These are phyloP conservation scores for Mortierella sp. DNA, from an alignment of 371 early-diverging fungal species.

Conservation along the genomic window DNA sequence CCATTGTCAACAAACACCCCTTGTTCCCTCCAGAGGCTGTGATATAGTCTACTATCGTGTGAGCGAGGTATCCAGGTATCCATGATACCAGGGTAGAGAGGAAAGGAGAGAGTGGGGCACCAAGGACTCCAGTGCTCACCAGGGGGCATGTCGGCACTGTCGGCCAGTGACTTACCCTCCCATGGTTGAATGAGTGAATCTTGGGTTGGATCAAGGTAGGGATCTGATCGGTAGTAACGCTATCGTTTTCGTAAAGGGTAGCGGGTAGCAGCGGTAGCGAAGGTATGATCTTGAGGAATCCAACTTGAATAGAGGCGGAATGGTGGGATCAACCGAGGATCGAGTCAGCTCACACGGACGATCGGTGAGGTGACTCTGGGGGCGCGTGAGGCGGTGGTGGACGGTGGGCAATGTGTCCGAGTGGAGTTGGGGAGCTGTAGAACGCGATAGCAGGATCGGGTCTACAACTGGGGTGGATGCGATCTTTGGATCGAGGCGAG, in stretches of 20 bases:
- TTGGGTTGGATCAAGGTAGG: constrained; percentile 29
- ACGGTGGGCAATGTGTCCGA: background rate
- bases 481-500: background rate
- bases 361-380: constrained; percentile 32
- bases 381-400: background rate
- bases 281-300: constrained; percentile 53
- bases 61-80: too few relatives aligned
- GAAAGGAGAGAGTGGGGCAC: too few relatives aligned
- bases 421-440: background rate
- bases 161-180: constrained; percentile 48
- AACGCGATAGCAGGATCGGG: too few relatives aligned
- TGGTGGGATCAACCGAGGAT: constrained; percentile 1
- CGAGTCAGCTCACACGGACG: constrained; percentile 29
- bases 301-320: constrained; percentile 28
- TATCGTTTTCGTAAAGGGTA: constrained; percentile 53
- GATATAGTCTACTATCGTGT: too few relatives aligned
- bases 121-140: too few relatives aligned
- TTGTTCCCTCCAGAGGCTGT: constrained; percentile 20
- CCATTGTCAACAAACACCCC: constrained; percentile 46
- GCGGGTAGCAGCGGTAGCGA: constrained; percentile 50
- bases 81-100: background rate
- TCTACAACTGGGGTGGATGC: background rate
- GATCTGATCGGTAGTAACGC: constrained; percentile 9
- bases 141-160: too few relatives aligned
- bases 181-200: constrained; percentile 29